Conservation (phyloP, 495 filamentous ascomycete genomes). For the Sabuloglossum arenarium region DNA sequence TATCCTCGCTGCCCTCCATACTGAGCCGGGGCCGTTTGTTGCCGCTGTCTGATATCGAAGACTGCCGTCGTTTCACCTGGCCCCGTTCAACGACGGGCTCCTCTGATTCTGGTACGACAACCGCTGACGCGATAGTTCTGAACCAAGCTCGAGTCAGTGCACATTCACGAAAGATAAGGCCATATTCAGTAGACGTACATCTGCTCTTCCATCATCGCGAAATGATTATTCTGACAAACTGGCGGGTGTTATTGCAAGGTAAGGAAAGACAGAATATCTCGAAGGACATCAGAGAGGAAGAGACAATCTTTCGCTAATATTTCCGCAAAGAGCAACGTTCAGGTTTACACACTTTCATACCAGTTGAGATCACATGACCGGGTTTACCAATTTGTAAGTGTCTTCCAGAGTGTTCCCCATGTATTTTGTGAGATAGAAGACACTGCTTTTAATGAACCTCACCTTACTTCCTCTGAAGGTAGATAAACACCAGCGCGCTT, state of each 20-base stretch:
- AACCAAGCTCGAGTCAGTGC: neutral
- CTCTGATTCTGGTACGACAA: constrained; percentile 35
- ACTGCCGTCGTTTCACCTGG: constrained; percentile 33
- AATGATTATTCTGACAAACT: neutral
- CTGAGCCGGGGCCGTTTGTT: constrained; percentile 33
- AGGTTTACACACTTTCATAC: no score
- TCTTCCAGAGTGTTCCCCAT: neutral
- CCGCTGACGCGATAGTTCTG: constrained; percentile 41
- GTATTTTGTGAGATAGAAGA: neutral
- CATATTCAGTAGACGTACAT: neutral
- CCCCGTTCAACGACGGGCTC: constrained; percentile 14
- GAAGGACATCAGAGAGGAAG: neutral
- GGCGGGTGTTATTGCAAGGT: no score
- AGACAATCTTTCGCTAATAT: neutral
- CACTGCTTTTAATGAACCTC: neutral
- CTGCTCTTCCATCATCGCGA: neutral
- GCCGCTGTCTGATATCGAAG: constrained; percentile 30
- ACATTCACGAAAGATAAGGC: neutral
- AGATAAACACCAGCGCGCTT: neutral
- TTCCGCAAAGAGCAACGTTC: neutral
- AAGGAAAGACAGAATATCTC: neutral
- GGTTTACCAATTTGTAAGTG: neutral
- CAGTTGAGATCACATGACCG: neutral
- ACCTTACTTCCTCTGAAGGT: neutral
- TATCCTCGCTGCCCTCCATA: neutral